Base-by-base conservation (phyloP, 495 filamentous ascomycete genomes). In the Neurospora sp. region DNA sequence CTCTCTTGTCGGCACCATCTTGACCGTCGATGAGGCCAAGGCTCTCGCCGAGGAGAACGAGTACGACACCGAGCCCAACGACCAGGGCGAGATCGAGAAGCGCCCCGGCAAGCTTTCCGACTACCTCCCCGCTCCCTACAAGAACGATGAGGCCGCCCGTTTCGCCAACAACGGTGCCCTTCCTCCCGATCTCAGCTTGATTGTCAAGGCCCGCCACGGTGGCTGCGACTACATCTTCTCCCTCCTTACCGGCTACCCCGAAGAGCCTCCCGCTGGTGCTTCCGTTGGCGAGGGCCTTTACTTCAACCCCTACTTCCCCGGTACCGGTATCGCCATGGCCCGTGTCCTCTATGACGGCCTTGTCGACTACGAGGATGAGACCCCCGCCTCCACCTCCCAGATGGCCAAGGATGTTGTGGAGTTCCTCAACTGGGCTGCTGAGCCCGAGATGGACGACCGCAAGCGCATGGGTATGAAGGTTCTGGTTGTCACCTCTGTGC, bases 281-380 rank as follows among this genome's bases (percentile, higher is more conserved):
- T 82, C 84, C 73, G 89, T 99, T 75, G 87, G 88, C 72, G 87
- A 90, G 73, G 96, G 96, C 74, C 89, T 99, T 81, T 97, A 98
- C 89, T 99, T 99, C 89, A 99, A 99, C 89, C 96, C 96, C 38
- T 99, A 98, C 87, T 99, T 99, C 90, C 96, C 96, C 70, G 96
- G 96, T 77, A 98, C 96, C 74, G 96, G 94, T 77, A 99, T 99
- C 82, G 96, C 92, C 77, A 99, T 99, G 96, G 94, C 91, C 77
- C 94, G 96, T 87, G 95, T 98, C 72, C 89, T 99, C 61, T 99
- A 95, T 84, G 95, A 99, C 76, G 96, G 94, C 72, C 84, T 99
- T 40, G 96, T 99, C 71, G 96, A 99, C 79, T 99, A 99, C 86
- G 96, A 99, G 82, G 96, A 99, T 76, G 93, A 90, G 71, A 98